These are phyloP conservation scores for Dipteronia dyeriana DNA, from an alignment of 345 rosid species.

Conservation along the genomic window DNA sequence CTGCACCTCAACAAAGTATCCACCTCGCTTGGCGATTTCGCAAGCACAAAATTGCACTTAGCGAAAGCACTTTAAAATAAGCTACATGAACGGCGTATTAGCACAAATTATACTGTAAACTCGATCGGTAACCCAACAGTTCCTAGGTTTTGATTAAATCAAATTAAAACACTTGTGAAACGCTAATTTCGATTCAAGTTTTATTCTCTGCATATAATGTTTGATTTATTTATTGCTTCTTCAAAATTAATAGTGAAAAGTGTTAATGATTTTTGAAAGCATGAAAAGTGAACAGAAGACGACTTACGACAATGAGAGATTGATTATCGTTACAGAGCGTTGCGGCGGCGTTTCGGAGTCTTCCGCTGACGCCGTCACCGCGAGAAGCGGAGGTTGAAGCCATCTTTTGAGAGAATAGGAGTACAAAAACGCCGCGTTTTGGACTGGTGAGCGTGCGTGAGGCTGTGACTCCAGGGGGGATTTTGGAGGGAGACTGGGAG, in stretches of 20 bases:
- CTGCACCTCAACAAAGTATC: background rate
- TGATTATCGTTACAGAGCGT: constrained; percentile 53
- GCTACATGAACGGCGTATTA: background rate
- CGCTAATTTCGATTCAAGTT: background rate
- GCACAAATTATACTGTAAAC: background rate
- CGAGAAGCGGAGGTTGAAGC: constrained; percentile 47
- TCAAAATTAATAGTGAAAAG: constrained; percentile 4
- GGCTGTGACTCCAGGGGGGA: background rate
- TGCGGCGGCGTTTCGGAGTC: constrained; percentile 53
- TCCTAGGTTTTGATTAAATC: background rate
- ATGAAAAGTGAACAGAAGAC: constrained; percentile 15
- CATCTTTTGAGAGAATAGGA: constrained; percentile 22
- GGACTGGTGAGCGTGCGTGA: background rate
- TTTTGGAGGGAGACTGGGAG: constrained; percentile 13
- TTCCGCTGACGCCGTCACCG: constrained; percentile 41
- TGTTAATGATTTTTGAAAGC: constrained; percentile 2
- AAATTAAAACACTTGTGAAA: background rate
- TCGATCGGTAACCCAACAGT: background rate
- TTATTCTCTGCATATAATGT: background rate
- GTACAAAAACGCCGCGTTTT: constrained; percentile 6
- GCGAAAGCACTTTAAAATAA: background rate
- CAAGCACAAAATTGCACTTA: background rate
- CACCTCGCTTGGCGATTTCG: background rate
- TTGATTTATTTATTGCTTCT: background rate
- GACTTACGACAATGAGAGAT: constrained; percentile 54